phyloP scores from a whole-genome alignment of 345 rosid genomes.

The Pelargonium nanum region DNA sequence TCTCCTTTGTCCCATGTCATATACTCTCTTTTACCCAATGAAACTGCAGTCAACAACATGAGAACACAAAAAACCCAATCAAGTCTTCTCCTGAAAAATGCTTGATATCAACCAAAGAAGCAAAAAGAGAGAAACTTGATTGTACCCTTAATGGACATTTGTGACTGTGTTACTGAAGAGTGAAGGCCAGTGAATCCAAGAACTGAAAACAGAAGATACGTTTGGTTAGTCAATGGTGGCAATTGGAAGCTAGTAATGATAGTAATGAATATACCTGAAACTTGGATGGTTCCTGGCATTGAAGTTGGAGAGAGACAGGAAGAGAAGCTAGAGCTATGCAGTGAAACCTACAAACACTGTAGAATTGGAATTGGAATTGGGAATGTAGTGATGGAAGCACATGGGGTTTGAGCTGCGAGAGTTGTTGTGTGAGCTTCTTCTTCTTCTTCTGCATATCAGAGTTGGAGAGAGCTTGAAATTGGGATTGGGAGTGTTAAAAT shows the following conservation, averaged over 20 bases:
- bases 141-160: constrained; percentile 52
- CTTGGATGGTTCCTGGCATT: constrained; percentile 92
- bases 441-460: no score
- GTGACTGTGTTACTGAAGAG: constrained; percentile 33
- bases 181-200: constrained; percentile 43
- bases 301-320: neutral
- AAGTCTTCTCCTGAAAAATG: neutral
- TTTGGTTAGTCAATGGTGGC: neutral
- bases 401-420: neutral
- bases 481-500: neutral
- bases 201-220: constrained; percentile 27
- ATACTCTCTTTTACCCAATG: constrained; percentile 71
- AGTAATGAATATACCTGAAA: constrained; percentile 44
- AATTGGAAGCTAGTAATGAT: neutral
- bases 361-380: neutral
- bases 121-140: neutral
- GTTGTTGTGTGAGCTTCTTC: neutral
- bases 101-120: neutral
- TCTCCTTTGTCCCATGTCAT: constrained; percentile 52
- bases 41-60: constrained; percentile 38
- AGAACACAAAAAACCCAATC: constrained; percentile 9
- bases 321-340: no score
- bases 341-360: neutral
- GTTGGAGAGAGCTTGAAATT: neutral
- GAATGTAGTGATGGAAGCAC: neutral